phyloP scores from a whole-genome alignment of 257 asterid genomes.

The Jaltomata sinuosa region DNA sequence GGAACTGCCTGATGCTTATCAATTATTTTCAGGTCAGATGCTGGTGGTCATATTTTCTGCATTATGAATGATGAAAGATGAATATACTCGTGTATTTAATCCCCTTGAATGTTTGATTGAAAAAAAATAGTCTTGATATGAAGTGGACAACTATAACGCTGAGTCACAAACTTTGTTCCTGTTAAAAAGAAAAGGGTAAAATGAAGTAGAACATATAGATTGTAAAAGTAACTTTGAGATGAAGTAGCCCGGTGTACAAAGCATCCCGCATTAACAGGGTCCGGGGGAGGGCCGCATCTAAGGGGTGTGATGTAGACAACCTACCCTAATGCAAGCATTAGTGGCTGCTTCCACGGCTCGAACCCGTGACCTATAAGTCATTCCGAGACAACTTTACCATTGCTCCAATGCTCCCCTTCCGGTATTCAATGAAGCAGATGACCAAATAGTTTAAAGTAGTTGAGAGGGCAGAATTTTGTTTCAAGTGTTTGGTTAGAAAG shows the following conservation, averaged over 20 bases:
- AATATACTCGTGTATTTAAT: neutral
- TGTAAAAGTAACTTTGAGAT: neutral
- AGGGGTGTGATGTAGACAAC: neutral
- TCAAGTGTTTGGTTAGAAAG: neutral
- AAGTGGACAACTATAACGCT: neutral
- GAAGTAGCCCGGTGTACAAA: neutral
- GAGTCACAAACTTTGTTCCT: neutral
- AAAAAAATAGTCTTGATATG: neutral
- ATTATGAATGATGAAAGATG: neutral
- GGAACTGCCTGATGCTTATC: conserved; percentile 74
- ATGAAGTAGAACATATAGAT: neutral
- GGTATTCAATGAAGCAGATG: neutral
- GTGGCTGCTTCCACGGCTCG: neutral
- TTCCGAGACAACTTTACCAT: neutral
- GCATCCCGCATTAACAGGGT: neutral
- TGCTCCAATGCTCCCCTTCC: neutral
- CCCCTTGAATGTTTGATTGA: neutral
- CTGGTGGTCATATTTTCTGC: neutral
- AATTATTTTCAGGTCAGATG: conserved; percentile 58
- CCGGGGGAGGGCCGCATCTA: neutral
- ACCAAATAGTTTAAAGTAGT: neutral
- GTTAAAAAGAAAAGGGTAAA: neutral
- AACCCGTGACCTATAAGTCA: neutral
- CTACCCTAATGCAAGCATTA: neutral
- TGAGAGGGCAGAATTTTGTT: neutral